Percentiles rank a stretch among this genome's conserved stretches.
Evolutionary conservation across 495 filamentous ascomycete genomes (phyloP).

Genomic region (Cairneyella variabilis): DNA sequence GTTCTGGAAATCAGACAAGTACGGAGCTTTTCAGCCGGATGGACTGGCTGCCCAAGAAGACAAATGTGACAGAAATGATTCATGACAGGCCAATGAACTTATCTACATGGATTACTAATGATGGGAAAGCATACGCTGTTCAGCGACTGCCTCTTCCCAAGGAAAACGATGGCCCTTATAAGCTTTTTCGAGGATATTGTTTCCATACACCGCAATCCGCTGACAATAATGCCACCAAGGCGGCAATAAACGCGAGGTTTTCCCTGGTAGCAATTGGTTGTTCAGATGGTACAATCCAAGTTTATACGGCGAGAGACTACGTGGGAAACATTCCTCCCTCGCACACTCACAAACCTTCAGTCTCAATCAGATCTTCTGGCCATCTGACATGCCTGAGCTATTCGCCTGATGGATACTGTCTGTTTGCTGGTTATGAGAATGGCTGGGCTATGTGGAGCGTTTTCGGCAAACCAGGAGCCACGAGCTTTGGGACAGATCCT

Average conservation of each 20-base stretch:
- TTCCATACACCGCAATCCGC: conserved; percentile 71
- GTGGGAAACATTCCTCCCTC: conserved; percentile 90
- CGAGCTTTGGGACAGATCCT: conserved; percentile 70
- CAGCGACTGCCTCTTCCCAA: conserved; percentile 53
- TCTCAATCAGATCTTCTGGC: conserved; percentile 61
- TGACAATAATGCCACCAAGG: conserved; percentile 60
- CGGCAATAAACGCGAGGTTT: conserved; percentile 88
- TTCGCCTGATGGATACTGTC: conserved; percentile 93
- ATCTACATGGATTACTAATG: conserved; percentile 86
- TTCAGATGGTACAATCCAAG: conserved; percentile 69
- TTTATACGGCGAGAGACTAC: conserved; percentile 92
- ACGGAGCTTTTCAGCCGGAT: conserved; percentile 89
- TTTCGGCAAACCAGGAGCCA: conserved; percentile 82
- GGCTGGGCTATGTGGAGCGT: conserved; percentile 98
- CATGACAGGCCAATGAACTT: conserved; percentile 98
- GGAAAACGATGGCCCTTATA: conserved; percentile 43
- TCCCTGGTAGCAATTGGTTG: conserved; percentile 89
- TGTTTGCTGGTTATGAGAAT: conserved; percentile 88
- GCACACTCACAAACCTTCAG: conserved; percentile 65
- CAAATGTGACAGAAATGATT: conserved; percentile 78
- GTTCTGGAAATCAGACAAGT: conserved; percentile 75
- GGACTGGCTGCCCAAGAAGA: conserved; percentile 75
- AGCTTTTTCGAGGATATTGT: conserved; percentile 83
- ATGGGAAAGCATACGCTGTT: conserved; percentile 88
- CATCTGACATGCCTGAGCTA: conserved; percentile 71